A percentile compares a stretch with the other conserved stretches of the same genome.
These are phyloP conservation scores for Scedosporium boydii DNA, from an alignment of 2,329 filamentous ascomycete species.

Conservation along the genomic window DNA sequence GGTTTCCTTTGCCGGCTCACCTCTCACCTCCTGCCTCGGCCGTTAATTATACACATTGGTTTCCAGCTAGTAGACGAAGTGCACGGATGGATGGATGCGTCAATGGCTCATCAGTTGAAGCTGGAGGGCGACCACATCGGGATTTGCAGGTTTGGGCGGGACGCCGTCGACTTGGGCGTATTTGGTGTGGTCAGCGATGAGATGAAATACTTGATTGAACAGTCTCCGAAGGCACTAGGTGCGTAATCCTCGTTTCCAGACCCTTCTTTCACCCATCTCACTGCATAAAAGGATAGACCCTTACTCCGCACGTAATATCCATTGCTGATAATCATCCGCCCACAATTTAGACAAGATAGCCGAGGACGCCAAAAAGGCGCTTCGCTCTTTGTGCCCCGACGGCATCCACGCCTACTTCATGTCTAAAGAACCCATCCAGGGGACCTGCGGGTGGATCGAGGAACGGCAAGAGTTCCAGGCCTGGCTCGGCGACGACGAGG, in stretches of 20 bases:
- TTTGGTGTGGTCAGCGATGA: not conserved
- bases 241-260: not conserved
- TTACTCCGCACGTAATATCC: not conserved
- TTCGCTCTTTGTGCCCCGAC: not conserved
- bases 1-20: not conserved
- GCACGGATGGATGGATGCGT: not conserved
- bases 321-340: too few species aligned
- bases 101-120: not conserved
- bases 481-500: not conserved
- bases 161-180: not conserved
- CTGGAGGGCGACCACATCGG: not conserved
- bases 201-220: not conserved
- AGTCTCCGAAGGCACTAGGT: not conserved
- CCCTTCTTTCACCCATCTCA: not conserved
- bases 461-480: not conserved
- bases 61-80: not conserved
- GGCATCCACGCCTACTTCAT: not conserved
- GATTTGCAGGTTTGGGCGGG: not conserved
- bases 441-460: not conserved
- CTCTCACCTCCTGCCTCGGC: not conserved
- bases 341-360: not conserved
- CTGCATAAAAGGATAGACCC: not conserved
- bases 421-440: not conserved
- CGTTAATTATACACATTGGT: not conserved
- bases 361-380: not conserved